Percentiles rank a stretch among this genome's conserved stretches.
phyloP scores from a whole-genome alignment of 2,329 filamentous ascomycete genomes.

The Fusarium palustre region DNA sequence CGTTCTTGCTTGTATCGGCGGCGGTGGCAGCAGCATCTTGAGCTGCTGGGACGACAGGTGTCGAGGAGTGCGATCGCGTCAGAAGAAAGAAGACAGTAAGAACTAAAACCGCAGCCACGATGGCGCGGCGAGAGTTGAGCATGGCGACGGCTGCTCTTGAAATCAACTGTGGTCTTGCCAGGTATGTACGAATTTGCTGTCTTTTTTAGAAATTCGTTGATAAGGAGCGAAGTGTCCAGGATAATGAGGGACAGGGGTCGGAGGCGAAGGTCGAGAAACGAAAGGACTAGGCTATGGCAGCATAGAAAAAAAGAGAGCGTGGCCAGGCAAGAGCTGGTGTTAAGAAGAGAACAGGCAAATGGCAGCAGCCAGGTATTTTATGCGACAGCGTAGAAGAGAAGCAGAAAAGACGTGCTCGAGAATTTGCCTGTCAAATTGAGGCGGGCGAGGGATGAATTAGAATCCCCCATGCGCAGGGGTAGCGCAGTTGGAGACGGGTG shows the following conservation, averaged over 20 bases:
- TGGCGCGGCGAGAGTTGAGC: slow-evolving; percentile 82
- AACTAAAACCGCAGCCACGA: slow-evolving; percentile 77
- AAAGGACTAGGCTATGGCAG: slow-evolving; percentile 35
- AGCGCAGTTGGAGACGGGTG: slow-evolving; percentile 44
- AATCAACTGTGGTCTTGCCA: slow-evolving; percentile 27
- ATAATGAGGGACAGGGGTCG: slow-evolving; percentile 34
- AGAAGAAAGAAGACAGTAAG: slow-evolving; percentile 77
- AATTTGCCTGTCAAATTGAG: slow-evolving; percentile 32
- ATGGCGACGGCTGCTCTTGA: slow-evolving; percentile 63
- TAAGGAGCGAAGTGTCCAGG: slow-evolving; percentile 37
- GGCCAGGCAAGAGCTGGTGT: slow-evolving; percentile 25
- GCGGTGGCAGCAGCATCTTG: slow-evolving; percentile 33
- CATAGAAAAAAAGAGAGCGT: slow-evolving; percentile 41
- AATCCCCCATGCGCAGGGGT: slow-evolving; percentile 39
- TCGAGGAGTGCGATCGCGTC: slow-evolving; percentile 66
- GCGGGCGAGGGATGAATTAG: slow-evolving; percentile 37
- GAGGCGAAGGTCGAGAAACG: slow-evolving; percentile 31
- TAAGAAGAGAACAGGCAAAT: slow-evolving; percentile 21
- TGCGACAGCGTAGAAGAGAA: slow-evolving; percentile 27
- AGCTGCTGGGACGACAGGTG: slow-evolving; percentile 33
- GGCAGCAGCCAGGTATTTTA: slow-evolving; percentile 18
- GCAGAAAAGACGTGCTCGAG: slow-evolving; percentile 21
- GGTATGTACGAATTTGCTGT: slow-evolving; percentile 21
- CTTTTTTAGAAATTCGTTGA: slow-evolving; percentile 34
- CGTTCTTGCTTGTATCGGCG: slow-evolving; percentile 34